Evolutionary conservation across 768 basidiomycete genomes (phyloP).

Genomic region (Asterophora parasitica): DNA sequence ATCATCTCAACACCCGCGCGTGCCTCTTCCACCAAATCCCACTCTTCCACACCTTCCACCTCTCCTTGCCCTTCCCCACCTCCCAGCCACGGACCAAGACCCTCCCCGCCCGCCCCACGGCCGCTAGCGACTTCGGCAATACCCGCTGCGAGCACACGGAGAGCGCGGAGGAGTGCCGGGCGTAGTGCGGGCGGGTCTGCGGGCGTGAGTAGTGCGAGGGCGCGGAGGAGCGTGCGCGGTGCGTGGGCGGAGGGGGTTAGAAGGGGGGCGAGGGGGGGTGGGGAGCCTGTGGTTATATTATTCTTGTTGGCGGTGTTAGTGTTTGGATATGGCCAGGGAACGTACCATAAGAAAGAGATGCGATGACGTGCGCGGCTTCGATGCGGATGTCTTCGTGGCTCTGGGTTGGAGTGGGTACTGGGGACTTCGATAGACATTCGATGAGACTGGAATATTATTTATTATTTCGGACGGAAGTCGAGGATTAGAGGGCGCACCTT

Average conservation of each 20-base stretch:
- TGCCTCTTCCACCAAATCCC: no score
- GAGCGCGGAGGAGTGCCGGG: conserved; percentile 57
- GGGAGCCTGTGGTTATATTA: no score
- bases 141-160: conserved; percentile 54
- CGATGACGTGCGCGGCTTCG: conserved; percentile 72
- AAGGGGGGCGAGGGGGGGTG: conserved; percentile 45
- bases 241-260: conserved; percentile 45
- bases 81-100: conserved; percentile 36
- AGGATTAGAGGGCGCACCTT: no score
- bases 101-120: conserved; percentile 47
- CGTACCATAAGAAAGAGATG: conserved; percentile 67
- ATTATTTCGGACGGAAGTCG: no score
- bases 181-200: conserved; percentile 37
- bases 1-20: conserved; percentile 38
- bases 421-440: conserved; percentile 35
- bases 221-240: conserved; percentile 55
- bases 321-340: no score
- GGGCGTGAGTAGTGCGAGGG: conserved; percentile 46
- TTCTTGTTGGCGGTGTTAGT: no score
- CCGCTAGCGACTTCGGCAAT: conserved; percentile 52
- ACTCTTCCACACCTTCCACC: no score
- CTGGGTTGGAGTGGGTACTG: conserved; percentile 26
- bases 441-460: no score
- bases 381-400: conserved; percentile 48
- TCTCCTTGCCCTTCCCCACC: no score